A percentile compares a stretch with the other conserved stretches of the same genome.
Evolutionary conservation across 768 basidiomycete species (phyloP).

Genomic region (Hypholoma fasciculare): DNA sequence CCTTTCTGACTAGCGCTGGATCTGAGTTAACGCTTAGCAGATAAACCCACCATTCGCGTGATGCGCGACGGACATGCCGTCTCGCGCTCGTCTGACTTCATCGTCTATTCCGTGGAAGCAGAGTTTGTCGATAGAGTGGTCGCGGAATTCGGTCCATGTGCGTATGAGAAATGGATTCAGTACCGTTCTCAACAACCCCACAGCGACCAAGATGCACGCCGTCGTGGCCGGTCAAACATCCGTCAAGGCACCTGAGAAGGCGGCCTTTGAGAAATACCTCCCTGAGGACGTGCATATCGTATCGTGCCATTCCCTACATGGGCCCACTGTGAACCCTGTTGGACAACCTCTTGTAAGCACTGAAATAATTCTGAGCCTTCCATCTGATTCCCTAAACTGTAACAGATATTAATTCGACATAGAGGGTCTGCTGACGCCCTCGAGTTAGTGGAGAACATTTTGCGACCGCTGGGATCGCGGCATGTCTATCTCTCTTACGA

Average conservation of each 20-base stretch:
- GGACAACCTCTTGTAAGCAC: slow-evolving; percentile 84
- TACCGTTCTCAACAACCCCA: no score
- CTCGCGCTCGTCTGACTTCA: slow-evolving; percentile 86
- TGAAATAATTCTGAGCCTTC: not conserved
- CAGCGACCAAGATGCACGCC: slow-evolving; percentile 90
- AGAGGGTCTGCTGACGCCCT: slow-evolving; percentile 77
- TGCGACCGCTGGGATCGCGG: slow-evolving; percentile 77
- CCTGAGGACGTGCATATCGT: slow-evolving; percentile 87
- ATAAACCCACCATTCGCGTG: slow-evolving; percentile 61
- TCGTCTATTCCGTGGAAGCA: slow-evolving; percentile 95
- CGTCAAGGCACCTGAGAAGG: slow-evolving; percentile 92
- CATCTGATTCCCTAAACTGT: not conserved
- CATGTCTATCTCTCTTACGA: slow-evolving; percentile 95
- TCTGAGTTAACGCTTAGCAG: slow-evolving; percentile 29
- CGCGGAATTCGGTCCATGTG: slow-evolving; percentile 88
- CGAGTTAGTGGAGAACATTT: slow-evolving; percentile 75
- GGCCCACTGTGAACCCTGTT: slow-evolving; percentile 82
- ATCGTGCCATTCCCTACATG: slow-evolving; percentile 93
- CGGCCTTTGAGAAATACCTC: slow-evolving; percentile 86
- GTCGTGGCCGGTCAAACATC: slow-evolving; percentile 96
- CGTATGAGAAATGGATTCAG: slow-evolving; percentile 24
- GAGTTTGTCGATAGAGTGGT: slow-evolving; percentile 86
- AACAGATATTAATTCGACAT: slow-evolving; percentile 86
- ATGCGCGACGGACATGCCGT: slow-evolving; percentile 84
- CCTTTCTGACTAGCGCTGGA: not conserved